Conservation (phyloP, 352 stramenopile genomes). For the Globisporangium apiculatum region DNA sequence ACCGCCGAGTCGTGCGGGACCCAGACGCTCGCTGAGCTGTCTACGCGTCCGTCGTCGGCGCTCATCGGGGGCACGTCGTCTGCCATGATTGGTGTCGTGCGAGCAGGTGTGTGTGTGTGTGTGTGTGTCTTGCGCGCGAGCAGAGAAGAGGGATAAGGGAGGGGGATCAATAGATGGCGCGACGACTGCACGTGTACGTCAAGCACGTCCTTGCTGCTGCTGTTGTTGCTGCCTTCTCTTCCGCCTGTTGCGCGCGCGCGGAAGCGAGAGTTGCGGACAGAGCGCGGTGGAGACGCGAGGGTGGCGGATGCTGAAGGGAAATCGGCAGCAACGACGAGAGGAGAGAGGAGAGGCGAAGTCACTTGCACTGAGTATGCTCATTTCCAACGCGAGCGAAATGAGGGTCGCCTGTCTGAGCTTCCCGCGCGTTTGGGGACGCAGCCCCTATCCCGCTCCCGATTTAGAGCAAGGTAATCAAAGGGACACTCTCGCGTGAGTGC, state of each 20-base stretch:
- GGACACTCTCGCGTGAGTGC: no score
- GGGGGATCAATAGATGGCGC: neutral
- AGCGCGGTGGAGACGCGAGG: no score
- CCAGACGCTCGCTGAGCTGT: conserved; percentile 72
- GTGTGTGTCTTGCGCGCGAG: neutral
- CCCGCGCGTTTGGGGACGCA: no score
- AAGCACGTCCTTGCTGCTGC: neutral
- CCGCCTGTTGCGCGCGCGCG: neutral
- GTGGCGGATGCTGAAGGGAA: no score
- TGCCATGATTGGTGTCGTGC: conserved; percentile 19
- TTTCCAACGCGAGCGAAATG: no score
- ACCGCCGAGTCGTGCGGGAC: conserved; percentile 68
- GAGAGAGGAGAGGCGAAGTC: no score
- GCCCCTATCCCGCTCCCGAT: no score
- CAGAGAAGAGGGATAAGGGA: neutral
- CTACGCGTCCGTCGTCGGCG: conserved; percentile 26
- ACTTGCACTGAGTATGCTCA: no score
- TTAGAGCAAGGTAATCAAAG: no score
- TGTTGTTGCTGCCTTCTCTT: conserved; percentile 1
- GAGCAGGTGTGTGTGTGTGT: neutral
- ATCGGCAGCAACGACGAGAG: no score
- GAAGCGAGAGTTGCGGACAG: neutral
- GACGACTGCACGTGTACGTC: neutral
- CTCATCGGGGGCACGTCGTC: conserved; percentile 12
- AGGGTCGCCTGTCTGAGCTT: no score